Conservation (phyloP, 805 yeast genomes). For the Metschnikowia aberdeeniae region DNA sequence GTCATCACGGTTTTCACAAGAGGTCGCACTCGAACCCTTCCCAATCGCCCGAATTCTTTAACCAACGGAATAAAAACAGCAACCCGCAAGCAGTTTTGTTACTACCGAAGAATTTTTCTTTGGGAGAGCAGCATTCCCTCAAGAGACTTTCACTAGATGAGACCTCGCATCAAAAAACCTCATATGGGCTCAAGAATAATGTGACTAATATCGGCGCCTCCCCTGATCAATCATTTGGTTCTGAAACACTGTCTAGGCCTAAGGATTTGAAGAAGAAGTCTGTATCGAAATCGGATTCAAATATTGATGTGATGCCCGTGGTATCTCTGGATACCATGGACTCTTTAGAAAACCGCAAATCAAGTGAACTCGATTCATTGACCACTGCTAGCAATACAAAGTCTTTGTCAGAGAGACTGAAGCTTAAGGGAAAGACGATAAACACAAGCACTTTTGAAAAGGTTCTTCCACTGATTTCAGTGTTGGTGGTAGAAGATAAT, state of each 20-base stretch:
- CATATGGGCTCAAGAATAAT: slow-evolving; percentile 9
- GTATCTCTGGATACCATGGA: neutral
- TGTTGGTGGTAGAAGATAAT: slow-evolving; percentile 93
- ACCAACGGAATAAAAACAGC: slow-evolving; percentile 8
- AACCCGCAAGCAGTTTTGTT: slow-evolving; percentile 46
- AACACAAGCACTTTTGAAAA: slow-evolving; percentile 44
- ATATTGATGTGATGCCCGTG: slow-evolving; percentile 2
- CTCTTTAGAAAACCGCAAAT: slow-evolving; percentile 1
- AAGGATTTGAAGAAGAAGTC: neutral
- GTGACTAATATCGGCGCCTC: slow-evolving; percentile 18
- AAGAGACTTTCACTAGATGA: slow-evolving; percentile 23
- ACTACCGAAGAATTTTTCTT: slow-evolving; percentile 46
- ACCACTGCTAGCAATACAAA: neutral
- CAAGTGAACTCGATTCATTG: neutral
- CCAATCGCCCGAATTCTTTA: slow-evolving; percentile 17
- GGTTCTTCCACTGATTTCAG: slow-evolving; percentile 85
- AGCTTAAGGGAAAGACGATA: slow-evolving; percentile 10
- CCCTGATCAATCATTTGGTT: neutral
- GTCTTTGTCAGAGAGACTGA: slow-evolving; percentile 1
- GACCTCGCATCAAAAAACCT: slow-evolving; percentile 2
- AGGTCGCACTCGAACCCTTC: slow-evolving; percentile 35
- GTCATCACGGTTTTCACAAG: slow-evolving; percentile 19
- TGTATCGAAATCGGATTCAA: neutral
- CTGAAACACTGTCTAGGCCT: neutral
- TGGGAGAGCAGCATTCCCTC: slow-evolving; percentile 19